Evolutionary conservation across 2,329 filamentous ascomycete species (phyloP).

Genomic region (Penicillium sp.): DNA sequence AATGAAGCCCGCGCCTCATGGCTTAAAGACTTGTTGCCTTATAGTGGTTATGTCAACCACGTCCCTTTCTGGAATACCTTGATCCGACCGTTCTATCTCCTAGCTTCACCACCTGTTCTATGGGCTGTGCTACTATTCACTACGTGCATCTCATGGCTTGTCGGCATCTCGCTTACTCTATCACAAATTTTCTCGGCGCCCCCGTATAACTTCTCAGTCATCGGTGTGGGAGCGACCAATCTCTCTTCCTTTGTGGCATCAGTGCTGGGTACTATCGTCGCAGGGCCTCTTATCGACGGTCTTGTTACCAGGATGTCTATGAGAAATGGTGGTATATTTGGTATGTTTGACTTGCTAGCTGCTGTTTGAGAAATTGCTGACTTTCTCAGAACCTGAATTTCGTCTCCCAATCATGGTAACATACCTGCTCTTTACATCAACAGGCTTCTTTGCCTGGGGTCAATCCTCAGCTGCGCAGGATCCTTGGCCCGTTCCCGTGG

Average conservation of each 20-base stretch:
- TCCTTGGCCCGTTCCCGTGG: conserved; percentile 35
- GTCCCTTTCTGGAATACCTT: conserved; percentile 40
- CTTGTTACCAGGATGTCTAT: conserved; percentile 35
- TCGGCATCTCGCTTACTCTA: conserved; percentile 31
- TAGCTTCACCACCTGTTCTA: conserved; percentile 37
- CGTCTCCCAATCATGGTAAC: conserved; percentile 39
- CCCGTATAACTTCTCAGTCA: conserved; percentile 40
- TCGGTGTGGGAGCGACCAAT: conserved; percentile 36
- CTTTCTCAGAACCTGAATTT: conserved; percentile 38
- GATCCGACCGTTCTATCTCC: conserved; percentile 37
- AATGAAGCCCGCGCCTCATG: conserved; percentile 26
- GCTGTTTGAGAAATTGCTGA: not conserved
- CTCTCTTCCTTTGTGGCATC: conserved; percentile 36
- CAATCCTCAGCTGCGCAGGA: conserved; percentile 28
- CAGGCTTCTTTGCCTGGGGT: conserved; percentile 41
- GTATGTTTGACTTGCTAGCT: conserved; percentile 2
- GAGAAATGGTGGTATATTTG: conserved; percentile 38
- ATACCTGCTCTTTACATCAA: conserved; percentile 37
- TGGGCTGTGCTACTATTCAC: conserved; percentile 45
- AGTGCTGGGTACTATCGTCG: conserved; percentile 32
- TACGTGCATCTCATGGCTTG: conserved; percentile 37
- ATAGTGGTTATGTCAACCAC: conserved; percentile 41
- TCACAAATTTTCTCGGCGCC: conserved; percentile 41
- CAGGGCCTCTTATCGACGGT: conserved; percentile 39
- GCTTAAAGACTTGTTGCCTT: conserved; percentile 33